Base-by-base conservation (phyloP, 169 alveolate species). In the Plasmodium inui region DNA sequence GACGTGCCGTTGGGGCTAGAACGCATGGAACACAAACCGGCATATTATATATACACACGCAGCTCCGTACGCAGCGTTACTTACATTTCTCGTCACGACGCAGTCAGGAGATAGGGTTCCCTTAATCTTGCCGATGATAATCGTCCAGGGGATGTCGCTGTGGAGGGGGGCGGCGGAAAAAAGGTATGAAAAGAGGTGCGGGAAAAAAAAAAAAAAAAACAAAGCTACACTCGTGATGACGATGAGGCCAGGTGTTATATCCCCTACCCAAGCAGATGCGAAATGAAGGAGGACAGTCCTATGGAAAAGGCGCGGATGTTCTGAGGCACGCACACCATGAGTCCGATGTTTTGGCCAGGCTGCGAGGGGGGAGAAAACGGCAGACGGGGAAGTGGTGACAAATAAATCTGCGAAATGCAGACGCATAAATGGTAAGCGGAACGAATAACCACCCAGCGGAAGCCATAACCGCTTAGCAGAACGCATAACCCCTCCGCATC, bases 121-220 rank as follows among this genome's bases (percentile, higher is more conserved):
- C 72, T 86, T 86, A 41, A 86, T 86, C 55, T 74, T 74, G 34
- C 93, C 93, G 46, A 57, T 76, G 17, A 86, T 86, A n/a, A 86
- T 50, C 26, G 80, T 74, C 93, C 93, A 86, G 22, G 93, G 93
- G 41, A 86, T 86, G 71, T 86, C 93, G 37, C 93, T 85, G 30
- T 14, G 67, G 10, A 28, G 70, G 34, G 53, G 17, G 12, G 34
- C 1, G 14, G 19, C n/a, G 17, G 74, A 30, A 70, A 10, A 53
- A 8, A 26, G 41, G 26, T 7, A 26, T 83, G 41, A 34, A 61
- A 61, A 19, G 8, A 3, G 3, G n/a, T 8, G 53, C 8, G 17
- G 57, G 12, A 55, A 55, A 61, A 4, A 61, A 12, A 12, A 61
- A 61, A 61, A 61, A 61, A 61, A 61, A 3, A 61, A n/a, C 3